Evolutionary conservation across 768 basidiomycete species (phyloP), one percentile per base, ranked within the genome.

Genomic region (Lactarius vividus): DNA sequence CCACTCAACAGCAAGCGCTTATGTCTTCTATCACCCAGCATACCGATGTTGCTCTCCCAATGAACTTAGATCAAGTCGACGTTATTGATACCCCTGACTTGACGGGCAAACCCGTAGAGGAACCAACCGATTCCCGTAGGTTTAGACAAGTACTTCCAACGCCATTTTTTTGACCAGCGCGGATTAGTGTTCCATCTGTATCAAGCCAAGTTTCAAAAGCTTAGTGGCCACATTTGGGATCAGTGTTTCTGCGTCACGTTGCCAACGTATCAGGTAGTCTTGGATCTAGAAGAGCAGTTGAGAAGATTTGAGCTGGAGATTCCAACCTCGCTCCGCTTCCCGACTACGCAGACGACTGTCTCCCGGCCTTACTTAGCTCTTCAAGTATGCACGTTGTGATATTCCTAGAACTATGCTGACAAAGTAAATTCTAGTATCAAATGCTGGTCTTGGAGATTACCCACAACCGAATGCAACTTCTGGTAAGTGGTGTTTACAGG

Each of bases 41-140:
- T 31, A 28, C 39, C 44, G 71, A 72, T 20, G 72, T 71, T 23
- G 62, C 60, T 20, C 55, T 64, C n/a, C 72, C 72, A n/a, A 46
- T 72, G 64, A 72, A 72, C 49, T 62, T 72, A 8, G 71, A 72
- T 33, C 65, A 72, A 61, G 53, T 37, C 2, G 64, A 72, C 28
- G 37, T 72, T 23, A 26, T 63, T 23, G 63, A 71, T 58, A 29
- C 8, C 26, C 66, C 64, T 20, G 31, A 63, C 15, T 59, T 72
- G 59, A 52, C 39, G 11, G 64, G 70, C 18, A 71, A 71, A 42
- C 69, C 69, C 9, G n/a, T 69, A n/a, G 63, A 71, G 6, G 63
- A 68, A 33, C 60, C 70, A 3, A 72, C 72, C 4, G 72, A 72
- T 49, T 59, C 59, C 16, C 37, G 72, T 72, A 52, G 8, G 71